A percentile compares a stretch with the other conserved stretches of the same genome.
These are phyloP conservation scores for Pisolithus marmoratus DNA, from an alignment of 768 basidiomycete genomes.

Conservation along the genomic window DNA sequence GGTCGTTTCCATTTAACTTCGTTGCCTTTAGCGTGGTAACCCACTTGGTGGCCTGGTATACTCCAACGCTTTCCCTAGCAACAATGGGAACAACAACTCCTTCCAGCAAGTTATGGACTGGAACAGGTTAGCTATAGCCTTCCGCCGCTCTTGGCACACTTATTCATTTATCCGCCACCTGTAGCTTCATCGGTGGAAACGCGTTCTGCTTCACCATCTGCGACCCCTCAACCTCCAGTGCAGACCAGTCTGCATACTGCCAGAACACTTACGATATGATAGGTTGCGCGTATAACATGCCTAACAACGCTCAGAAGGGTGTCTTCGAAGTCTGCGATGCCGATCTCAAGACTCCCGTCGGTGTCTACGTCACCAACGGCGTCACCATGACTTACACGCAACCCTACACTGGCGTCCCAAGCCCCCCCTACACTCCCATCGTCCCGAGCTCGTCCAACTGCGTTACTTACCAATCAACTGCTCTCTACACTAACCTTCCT, in stretches of 20 bases:
- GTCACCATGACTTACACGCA: conserved; percentile 38
- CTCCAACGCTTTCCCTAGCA: conserved; percentile 47
- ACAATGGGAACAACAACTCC: conserved; percentile 33
- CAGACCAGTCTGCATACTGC: conserved; percentile 44
- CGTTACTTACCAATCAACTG: conserved; percentile 29
- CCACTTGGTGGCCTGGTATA: conserved; percentile 69
- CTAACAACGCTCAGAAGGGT: conserved; percentile 50
- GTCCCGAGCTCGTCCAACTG: conserved; percentile 43
- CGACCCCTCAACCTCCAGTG: conserved; percentile 42
- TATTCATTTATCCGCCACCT: conserved; percentile 6
- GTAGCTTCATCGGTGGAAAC: conserved; percentile 65
- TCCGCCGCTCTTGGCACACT: neutral
- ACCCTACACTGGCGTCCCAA: conserved; percentile 28
- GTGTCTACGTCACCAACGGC: conserved; percentile 41
- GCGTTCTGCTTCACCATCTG: conserved; percentile 70
- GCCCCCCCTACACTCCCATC: conserved; percentile 36
- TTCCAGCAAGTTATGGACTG: conserved; percentile 59
- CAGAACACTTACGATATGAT: conserved; percentile 69
- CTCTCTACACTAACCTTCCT: conserved; percentile 30
- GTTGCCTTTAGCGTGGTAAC: conserved; percentile 57
- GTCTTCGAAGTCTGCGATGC: conserved; percentile 62
- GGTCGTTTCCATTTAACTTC: neutral
- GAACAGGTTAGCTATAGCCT: conserved; percentile 42
- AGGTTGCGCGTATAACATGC: conserved; percentile 71
- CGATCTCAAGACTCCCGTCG: conserved; percentile 59